phyloP scores from a whole-genome alignment of 805 yeast genomes.

The Kluyveromyces aestuarii region DNA sequence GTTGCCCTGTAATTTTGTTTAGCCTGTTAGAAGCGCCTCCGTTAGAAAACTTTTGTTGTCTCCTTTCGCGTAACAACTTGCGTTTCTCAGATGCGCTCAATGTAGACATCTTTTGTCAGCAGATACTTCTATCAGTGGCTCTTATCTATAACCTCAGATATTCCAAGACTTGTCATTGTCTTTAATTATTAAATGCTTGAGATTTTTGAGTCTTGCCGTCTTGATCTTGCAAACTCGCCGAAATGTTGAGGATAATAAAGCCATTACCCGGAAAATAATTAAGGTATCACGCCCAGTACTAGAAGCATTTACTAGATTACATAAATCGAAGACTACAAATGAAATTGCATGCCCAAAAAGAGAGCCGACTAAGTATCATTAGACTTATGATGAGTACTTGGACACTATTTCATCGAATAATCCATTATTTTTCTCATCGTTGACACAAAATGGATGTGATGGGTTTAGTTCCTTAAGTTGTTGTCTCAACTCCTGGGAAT shows the following conservation, averaged over 20 bases:
- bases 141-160: neutral
- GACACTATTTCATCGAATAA: constrained; percentile 62
- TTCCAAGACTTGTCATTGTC: neutral
- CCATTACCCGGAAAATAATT: no score
- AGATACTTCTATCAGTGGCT: constrained; percentile 2
- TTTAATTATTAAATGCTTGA: no score
- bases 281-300: no score
- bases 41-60: constrained; percentile 52
- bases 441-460: constrained; percentile 48
- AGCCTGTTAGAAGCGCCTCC: constrained; percentile 48
- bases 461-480: constrained; percentile 42
- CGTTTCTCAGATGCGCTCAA: constrained; percentile 50
- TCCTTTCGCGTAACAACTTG: constrained; percentile 48
- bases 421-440: constrained; percentile 49
- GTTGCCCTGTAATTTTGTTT: constrained; percentile 37
- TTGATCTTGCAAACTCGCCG: no score
- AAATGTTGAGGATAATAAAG: no score
- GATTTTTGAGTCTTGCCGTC: no score
- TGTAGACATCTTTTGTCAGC: constrained; percentile 28
- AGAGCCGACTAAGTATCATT: no score
- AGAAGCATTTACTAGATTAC: neutral
- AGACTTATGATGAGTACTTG: constrained; percentile 35
- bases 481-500: constrained; percentile 33
- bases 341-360: no score
- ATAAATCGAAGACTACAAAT: no score